Percentiles rank a stretch among this genome's conserved stretches.
These are phyloP conservation scores for Cryptosporidium xiaoi DNA, from an alignment of 169 alveolate species.

Conservation along the genomic window DNA sequence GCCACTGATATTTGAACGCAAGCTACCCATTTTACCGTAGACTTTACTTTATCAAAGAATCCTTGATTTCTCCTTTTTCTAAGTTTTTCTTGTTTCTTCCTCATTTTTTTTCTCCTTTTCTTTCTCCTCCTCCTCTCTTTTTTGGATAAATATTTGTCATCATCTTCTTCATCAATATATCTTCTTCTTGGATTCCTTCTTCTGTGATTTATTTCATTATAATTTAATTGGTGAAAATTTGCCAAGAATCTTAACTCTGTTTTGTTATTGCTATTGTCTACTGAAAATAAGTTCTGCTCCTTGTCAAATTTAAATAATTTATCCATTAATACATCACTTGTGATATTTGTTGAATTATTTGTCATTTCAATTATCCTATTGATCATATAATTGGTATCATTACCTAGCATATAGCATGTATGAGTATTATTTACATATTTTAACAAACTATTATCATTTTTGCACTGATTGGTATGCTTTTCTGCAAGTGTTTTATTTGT, in stretches of 20 bases:
- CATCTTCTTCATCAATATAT: conserved; percentile 17
- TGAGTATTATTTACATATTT: conserved; percentile 43
- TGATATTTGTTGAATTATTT: background rate
- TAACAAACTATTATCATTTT: conserved; percentile 6
- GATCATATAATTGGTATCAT: conserved; percentile 10
- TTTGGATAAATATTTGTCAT: background rate
- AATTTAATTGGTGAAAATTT: conserved; percentile 20
- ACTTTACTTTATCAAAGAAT: conserved; percentile 25
- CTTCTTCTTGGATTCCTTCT: conserved; percentile 34
- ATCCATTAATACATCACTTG: conserved; percentile 5
- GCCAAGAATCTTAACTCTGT: conserved; percentile 8
- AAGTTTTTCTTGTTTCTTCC: conserved; percentile 20
- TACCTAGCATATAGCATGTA: conserved; percentile 44
- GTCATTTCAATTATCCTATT: conserved; percentile 3
- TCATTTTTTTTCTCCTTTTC: conserved; percentile 7
- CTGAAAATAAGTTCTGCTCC: background rate
- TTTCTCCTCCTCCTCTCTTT: conserved; percentile 31
- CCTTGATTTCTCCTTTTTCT: conserved; percentile 24
- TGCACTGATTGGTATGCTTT: conserved; percentile 4
- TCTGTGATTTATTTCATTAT: conserved; percentile 39
- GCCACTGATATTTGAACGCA: conserved; percentile 58
- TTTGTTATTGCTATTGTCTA: background rate
- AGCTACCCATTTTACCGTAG: conserved; percentile 65
- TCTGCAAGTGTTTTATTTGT: conserved; percentile 19
- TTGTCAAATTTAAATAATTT: background rate